Base-by-base conservation (phyloP, 106 monocot species). In the Allium cepa region DNA sequence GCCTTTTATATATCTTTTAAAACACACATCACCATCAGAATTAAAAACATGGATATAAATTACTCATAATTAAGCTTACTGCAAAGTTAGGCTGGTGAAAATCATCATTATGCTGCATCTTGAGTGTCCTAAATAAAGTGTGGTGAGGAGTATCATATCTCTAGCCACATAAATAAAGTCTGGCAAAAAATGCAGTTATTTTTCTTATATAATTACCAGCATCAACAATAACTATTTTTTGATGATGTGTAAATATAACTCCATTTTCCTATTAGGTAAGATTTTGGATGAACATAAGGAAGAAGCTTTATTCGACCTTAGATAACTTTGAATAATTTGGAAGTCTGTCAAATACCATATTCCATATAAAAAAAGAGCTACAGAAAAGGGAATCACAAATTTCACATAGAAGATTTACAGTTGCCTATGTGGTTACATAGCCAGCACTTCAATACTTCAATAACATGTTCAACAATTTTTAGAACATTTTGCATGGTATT, bases 221-320 rank as follows among this genome's bases (percentile, higher is more conserved):
- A 82, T 94, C 94, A 57, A 94, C 80, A 49, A 94, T 74, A 50
- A 94, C 90, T 72, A 87, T 90, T 72, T 94, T 94, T 78, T 94
- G 90, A 75, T 94, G 94, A 78, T 94, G 94, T 65, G 94, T 90
- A 74, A 80, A 94, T 13, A 90, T 90, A 28, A 84, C 76, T 77
- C 82, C 90, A 62, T 84, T 87, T 85, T 94, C 94, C 90, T 94
- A 74, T 78, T 73, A 26, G 36, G 36, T 4, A 36, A 36, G 1
- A 36, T 36, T 36, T 36, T 36, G 36, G 36, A 36, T 36, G 36
- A 36, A 36, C 4, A 36, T 4, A 36, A 36, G 3, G 36, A 1
- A 36, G 36, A 36, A 2, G 36, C n/a, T n/a, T n/a, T n/a, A n/a
- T n/a, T n/a, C n/a, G n/a, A n/a, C n/a, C 36, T 36, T 36, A 36